These are phyloP conservation scores for Penicillium sp. DNA, from an alignment of 2,329 filamentous ascomycete species.

Conservation along the genomic window DNA sequence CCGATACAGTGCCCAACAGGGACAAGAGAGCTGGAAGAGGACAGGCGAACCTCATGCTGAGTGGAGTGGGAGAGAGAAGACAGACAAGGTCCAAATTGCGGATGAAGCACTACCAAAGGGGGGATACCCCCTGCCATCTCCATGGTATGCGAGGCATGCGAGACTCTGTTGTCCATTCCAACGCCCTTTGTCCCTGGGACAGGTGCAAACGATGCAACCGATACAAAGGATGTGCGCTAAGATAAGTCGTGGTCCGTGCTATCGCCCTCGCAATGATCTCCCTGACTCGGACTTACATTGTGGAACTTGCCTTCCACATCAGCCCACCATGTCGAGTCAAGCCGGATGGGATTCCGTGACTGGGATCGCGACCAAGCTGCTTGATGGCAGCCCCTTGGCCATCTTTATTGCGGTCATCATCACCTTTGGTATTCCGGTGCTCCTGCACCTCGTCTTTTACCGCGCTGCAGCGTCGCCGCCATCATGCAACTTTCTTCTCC, in stretches of 20 bases:
- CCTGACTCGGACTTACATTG: constrained; percentile 2
- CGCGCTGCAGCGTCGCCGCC: constrained; percentile 61
- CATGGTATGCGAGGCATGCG: constrained; percentile 7
- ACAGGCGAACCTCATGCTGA: constrained; percentile 30
- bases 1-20: constrained; percentile 45
- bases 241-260: constrained; percentile 19
- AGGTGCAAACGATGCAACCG: constrained; percentile 5
- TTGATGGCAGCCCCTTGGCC: constrained; percentile 42
- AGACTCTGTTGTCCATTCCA: background rate
- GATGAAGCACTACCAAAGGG: background rate
- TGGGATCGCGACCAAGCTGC: constrained; percentile 41
- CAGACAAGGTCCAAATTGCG: background rate
- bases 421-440: constrained; percentile 68
- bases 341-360: constrained; percentile 39
- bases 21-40: constrained; percentile 35
- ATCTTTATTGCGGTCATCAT: constrained; percentile 69
- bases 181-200: background rate
- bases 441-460: constrained; percentile 75
- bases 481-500: constrained; percentile 70
- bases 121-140: constrained; percentile 7
- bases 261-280: constrained; percentile 5
- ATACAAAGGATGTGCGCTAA: constrained; percentile 13
- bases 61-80: constrained; percentile 6
- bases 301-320: constrained; percentile 3
- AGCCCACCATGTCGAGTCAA: constrained; percentile 28